phyloP scores from a whole-genome alignment of 2,329 filamentous ascomycete genomes.

The Penicillium sp. region DNA sequence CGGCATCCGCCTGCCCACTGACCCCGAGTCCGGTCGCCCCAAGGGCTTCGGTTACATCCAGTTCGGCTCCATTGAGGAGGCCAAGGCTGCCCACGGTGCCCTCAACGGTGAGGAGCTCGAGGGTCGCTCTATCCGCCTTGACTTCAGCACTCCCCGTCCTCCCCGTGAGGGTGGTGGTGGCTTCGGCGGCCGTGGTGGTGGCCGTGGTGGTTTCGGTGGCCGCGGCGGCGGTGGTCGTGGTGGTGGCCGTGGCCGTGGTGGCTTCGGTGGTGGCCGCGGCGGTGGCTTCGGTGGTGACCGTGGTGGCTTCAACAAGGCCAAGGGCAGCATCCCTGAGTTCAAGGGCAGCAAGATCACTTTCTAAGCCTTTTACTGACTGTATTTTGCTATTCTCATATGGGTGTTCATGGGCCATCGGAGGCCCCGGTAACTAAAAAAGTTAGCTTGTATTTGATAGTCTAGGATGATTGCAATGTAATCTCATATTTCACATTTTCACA shows the following conservation, averaged over 20 bases:
- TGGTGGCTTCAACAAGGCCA: slow-evolving; percentile 48
- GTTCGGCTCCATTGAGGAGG: slow-evolving; percentile 78
- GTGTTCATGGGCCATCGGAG: slow-evolving; percentile 20
- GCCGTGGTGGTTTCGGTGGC: slow-evolving; percentile 53
- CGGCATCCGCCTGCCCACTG: slow-evolving; percentile 83
- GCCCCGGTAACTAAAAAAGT: slow-evolving; percentile 23
- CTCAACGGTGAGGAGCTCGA: slow-evolving; percentile 70
- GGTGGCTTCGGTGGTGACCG: slow-evolving; percentile 53
- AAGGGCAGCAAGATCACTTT: slow-evolving; percentile 79
- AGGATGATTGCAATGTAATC: slow-evolving; percentile 13
- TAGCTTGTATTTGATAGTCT: slow-evolving; percentile 16
- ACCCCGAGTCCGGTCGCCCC: slow-evolving; percentile 75
- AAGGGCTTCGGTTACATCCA: slow-evolving; percentile 94
- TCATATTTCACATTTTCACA: slow-evolving; percentile 12
- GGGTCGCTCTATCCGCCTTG: slow-evolving; percentile 74
- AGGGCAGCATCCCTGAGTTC: slow-evolving; percentile 63
- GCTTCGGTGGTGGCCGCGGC: slow-evolving; percentile 50
- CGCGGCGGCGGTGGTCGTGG: slow-evolving; percentile 53
- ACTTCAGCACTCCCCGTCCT: slow-evolving; percentile 70
- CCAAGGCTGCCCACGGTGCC: slow-evolving; percentile 68
- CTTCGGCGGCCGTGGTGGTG: slow-evolving; percentile 52
- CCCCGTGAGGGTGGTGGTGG: slow-evolving; percentile 51
- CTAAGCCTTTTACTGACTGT: slow-evolving; percentile 33
- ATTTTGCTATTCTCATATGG: slow-evolving; percentile 4
- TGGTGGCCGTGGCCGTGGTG: slow-evolving; percentile 29